Conservation (phyloP, 2,329 filamentous ascomycete species). For the Aspergillus fijiensis region DNA sequence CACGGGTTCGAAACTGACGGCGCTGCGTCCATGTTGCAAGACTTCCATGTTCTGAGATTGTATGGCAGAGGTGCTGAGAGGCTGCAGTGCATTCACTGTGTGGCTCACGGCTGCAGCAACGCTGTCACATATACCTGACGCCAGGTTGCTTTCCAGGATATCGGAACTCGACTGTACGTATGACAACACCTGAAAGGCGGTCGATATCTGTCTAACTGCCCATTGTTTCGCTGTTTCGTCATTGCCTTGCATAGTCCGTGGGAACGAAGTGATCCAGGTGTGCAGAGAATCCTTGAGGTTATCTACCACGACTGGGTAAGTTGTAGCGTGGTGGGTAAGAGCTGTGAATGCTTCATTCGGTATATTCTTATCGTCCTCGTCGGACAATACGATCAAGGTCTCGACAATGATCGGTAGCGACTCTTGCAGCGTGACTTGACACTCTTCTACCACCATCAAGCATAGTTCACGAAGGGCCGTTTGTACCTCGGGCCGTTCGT, state of each 20-base stretch:
- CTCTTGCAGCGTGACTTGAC: conserved; percentile 68
- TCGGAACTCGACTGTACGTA: conserved; percentile 54
- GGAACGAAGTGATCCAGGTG: conserved; percentile 77
- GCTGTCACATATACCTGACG: conserved; percentile 70
- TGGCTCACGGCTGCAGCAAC: conserved; percentile 53
- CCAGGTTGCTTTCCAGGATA: conserved; percentile 29
- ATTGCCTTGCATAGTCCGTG: conserved; percentile 77
- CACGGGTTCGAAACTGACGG: conserved; percentile 57
- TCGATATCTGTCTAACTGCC: conserved; percentile 73
- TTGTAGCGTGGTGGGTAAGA: conserved; percentile 62
- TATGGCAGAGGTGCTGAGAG: conserved; percentile 22
- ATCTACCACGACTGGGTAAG: conserved; percentile 63
- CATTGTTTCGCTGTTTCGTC: conserved; percentile 76
- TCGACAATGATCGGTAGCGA: conserved; percentile 74
- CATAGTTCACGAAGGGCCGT: conserved; percentile 69
- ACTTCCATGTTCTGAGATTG: conserved; percentile 30
- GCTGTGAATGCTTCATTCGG: conserved; percentile 36
- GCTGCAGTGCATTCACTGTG: conserved; percentile 30
- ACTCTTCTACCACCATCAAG: conserved; percentile 73
- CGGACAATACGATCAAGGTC: conserved; percentile 70
- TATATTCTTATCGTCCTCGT: conserved; percentile 48
- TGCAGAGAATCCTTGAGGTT: conserved; percentile 70
- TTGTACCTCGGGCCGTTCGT: conserved; percentile 68
- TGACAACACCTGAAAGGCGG: conserved; percentile 66
- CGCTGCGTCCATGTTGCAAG: conserved; percentile 22